These are phyloP conservation scores for Saccharum hybrid DNA, from an alignment of 202 grass and related monocot species.

Conservation along the genomic window DNA sequence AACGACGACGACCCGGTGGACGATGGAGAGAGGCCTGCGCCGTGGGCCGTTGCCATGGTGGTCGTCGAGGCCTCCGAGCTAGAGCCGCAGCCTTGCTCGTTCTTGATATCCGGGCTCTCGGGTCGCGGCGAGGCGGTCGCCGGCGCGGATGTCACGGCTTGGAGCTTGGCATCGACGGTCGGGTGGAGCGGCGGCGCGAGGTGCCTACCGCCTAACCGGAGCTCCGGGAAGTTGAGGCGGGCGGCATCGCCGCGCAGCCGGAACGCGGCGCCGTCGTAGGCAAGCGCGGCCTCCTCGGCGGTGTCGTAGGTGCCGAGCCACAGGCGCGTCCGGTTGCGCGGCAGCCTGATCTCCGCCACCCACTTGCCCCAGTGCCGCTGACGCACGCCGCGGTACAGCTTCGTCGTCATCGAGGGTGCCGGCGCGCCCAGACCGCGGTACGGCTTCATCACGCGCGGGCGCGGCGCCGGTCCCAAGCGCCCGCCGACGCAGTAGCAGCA, in stretches of 20 bases:
- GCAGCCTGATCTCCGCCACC: constrained; percentile 97
- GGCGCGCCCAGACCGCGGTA: constrained; percentile 12
- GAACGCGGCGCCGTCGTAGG: constrained; percentile 77
- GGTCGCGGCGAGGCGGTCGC: not conserved
- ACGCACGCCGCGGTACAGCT: constrained; percentile 95
- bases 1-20: constrained; percentile 26
- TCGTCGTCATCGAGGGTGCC: constrained; percentile 21
- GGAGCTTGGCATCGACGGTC: constrained; percentile 72
- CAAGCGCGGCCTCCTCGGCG: constrained; percentile 74
- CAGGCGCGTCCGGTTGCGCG: constrained; percentile 72
- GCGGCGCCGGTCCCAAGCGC: not conserved
- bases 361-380: constrained; percentile 99
- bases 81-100: constrained; percentile 14
- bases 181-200: constrained; percentile 55
- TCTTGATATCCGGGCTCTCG: constrained; percentile 7
- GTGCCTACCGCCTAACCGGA: constrained; percentile 41
- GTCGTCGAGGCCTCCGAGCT: constrained; percentile 40
- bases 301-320: constrained; percentile 98
- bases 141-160: constrained; percentile 37
- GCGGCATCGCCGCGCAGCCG: constrained; percentile 66
- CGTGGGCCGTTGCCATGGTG: constrained; percentile 8
- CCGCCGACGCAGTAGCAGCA: not conserved
- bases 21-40: constrained; percentile 22
- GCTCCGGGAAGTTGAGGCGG: constrained; percentile 74
- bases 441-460: constrained; percentile 51